Evolutionary conservation across 495 filamentous ascomycete species (phyloP).

Genomic region (Hyaloscypha finlandica): DNA sequence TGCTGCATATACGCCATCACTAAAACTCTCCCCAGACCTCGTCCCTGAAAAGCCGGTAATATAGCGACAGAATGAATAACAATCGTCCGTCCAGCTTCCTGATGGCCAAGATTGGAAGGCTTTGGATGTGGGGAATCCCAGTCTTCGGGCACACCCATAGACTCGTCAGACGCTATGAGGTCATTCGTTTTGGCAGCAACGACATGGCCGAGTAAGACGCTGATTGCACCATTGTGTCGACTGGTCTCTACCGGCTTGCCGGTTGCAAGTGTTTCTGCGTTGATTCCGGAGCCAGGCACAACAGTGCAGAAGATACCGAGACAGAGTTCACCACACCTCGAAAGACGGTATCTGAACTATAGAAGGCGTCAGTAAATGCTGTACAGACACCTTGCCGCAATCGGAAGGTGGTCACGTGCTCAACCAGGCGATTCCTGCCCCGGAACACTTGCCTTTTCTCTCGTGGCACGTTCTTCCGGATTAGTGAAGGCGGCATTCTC

Average conservation of each 20-base stretch:
- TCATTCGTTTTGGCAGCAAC: conserved; percentile 69
- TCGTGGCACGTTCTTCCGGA: conserved; percentile 65
- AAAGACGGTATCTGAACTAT: conserved; percentile 82
- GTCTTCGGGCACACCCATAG: conserved; percentile 72
- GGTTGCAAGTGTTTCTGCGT: conserved; percentile 47
- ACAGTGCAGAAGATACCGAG: conserved; percentile 77
- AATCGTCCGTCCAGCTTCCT: conserved; percentile 72
- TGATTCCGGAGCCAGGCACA: conserved; percentile 43
- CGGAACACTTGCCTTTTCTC: conserved; percentile 69
- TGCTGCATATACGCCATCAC: conserved; percentile 76
- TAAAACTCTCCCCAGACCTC: conserved; percentile 73
- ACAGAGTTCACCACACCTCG: conserved; percentile 73
- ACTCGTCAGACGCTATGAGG: conserved; percentile 66
- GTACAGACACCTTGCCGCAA: background rate
- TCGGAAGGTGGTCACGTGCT: conserved; percentile 19
- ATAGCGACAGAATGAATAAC: conserved; percentile 83
- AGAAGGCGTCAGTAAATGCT: conserved; percentile 6
- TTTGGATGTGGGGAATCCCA: conserved; percentile 50
- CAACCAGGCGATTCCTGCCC: conserved; percentile 2
- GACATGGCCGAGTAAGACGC: conserved; percentile 78
- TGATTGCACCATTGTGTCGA: conserved; percentile 49
- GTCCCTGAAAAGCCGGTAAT: conserved; percentile 70
- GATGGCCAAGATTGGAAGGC: conserved; percentile 52
- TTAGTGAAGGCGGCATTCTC: conserved; percentile 76
- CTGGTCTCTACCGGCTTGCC: conserved; percentile 50